These are phyloP conservation scores for Sabuloglossum arenarium DNA, from an alignment of 495 filamentous ascomycete genomes.

Conservation along the genomic window DNA sequence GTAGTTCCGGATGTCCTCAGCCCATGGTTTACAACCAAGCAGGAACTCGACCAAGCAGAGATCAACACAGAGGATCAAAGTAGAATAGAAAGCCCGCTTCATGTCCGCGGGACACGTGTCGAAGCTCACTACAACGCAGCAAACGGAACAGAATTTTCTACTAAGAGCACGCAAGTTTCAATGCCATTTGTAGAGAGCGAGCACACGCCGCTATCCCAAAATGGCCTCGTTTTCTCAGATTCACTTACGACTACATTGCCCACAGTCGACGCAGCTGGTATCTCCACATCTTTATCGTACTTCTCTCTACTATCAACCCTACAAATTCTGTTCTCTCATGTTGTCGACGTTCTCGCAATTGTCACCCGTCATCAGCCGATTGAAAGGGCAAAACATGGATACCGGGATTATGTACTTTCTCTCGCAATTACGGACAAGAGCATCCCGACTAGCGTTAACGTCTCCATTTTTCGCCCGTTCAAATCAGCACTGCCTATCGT, in stretches of 20 bases:
- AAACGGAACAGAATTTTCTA: neutral
- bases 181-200: too few relatives aligned
- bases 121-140: neutral
- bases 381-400: constrained; percentile 38
- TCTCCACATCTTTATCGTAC: constrained; percentile 17
- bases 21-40: constrained; percentile 1
- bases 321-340: constrained; percentile 27
- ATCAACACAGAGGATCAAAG: neutral
- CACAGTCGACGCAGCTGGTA: neutral
- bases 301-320: constrained; percentile 48
- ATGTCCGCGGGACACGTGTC: neutral
- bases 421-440: neutral
- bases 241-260: neutral
- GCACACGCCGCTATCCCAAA: neutral
- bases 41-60: neutral
- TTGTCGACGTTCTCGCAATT: constrained; percentile 47
- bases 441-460: constrained; percentile 10
- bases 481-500: constrained; percentile 48
- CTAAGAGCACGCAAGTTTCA: neutral
- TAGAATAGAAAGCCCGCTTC: too few relatives aligned
- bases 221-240: neutral
- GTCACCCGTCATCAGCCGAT: constrained; percentile 34
- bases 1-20: neutral
- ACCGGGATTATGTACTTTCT: constrained; percentile 35
- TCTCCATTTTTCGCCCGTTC: constrained; percentile 56